Conservation (phyloP, 345 rosid genomes). For the Turritis glabra region DNA sequence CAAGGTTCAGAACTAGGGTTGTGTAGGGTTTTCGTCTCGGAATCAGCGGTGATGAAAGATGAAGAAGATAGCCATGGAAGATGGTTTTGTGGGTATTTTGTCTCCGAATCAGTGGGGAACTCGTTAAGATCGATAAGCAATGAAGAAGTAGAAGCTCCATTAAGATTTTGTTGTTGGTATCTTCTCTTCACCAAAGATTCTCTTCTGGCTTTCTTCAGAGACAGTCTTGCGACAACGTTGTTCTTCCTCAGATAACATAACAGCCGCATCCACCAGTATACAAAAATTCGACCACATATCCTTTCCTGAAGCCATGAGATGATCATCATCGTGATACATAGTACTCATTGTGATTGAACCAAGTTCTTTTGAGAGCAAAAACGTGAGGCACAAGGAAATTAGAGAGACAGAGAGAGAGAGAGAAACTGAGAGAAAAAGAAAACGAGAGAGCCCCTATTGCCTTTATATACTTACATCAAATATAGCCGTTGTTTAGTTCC, state of each 20-base stretch:
- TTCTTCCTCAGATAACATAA: background rate
- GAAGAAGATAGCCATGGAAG: background rate
- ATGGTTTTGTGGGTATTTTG: background rate
- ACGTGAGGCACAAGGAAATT: background rate
- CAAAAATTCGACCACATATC: background rate
- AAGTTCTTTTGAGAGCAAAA: background rate
- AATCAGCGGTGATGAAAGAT: background rate
- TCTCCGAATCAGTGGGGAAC: background rate
- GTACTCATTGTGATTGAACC: background rate
- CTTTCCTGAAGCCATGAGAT: background rate
- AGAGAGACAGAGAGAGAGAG: background rate
- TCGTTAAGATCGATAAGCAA: background rate
- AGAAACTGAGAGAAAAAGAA: background rate
- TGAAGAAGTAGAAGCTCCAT: background rate
- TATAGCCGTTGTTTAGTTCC: too few species aligned
- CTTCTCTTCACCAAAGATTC: background rate
- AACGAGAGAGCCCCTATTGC: background rate
- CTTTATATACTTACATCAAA: too few species aligned
- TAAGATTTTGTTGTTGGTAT: background rate
- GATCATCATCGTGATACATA: background rate
- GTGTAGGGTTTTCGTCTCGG: background rate
- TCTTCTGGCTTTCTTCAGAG: background rate
- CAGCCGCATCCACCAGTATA: background rate
- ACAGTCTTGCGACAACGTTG: background rate
- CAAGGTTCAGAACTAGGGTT: background rate